Percentiles rank a stretch among this genome's conserved stretches.
phyloP scores from a whole-genome alignment of 257 asterid genomes.

The Henckelia pumila region DNA sequence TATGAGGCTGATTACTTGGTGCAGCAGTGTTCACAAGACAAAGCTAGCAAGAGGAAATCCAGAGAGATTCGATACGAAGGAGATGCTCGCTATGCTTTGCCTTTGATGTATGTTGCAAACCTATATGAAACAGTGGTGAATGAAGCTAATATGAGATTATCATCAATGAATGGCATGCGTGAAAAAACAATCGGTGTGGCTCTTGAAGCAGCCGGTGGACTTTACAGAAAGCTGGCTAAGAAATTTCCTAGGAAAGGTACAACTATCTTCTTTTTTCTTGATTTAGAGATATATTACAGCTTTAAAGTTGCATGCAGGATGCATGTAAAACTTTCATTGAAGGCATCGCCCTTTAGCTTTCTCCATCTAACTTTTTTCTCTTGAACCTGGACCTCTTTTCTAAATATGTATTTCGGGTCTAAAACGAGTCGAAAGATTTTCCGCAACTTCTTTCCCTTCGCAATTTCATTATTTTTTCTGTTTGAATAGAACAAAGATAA shows the following conservation, averaged over 20 bases:
- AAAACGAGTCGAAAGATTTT: neutral
- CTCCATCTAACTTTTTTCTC: slow-evolving; percentile 6
- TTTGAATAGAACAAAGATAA: neutral
- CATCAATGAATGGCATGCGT: slow-evolving; percentile 71
- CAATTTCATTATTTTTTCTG: neutral
- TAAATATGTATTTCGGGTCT: neutral
- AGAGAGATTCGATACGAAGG: slow-evolving; percentile 78
- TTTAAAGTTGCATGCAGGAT: slow-evolving; percentile 16
- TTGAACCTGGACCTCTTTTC: neutral
- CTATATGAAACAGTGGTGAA: slow-evolving; percentile 84
- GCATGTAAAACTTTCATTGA: slow-evolving; percentile 10
- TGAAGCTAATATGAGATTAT: slow-evolving; percentile 77
- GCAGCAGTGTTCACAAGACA: slow-evolving; percentile 61
- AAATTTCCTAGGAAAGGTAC: slow-evolving; percentile 91
- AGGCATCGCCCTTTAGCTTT: neutral
- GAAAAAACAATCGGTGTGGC: slow-evolving; percentile 94
- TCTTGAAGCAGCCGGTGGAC: slow-evolving; percentile 99
- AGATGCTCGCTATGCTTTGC: slow-evolving; percentile 81
- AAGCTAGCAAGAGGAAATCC: slow-evolving; percentile 56
- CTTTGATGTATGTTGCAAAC: slow-evolving; percentile 93
- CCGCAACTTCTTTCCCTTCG: neutral
- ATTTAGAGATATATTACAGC: slow-evolving; percentile 5
- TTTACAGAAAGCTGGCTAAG: slow-evolving; percentile 89
- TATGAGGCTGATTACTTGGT: slow-evolving; percentile 61
- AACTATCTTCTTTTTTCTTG: slow-evolving; percentile 11